Conservation (phyloP, 306 rosid genomes). For the Medicago ruthenica region DNA sequence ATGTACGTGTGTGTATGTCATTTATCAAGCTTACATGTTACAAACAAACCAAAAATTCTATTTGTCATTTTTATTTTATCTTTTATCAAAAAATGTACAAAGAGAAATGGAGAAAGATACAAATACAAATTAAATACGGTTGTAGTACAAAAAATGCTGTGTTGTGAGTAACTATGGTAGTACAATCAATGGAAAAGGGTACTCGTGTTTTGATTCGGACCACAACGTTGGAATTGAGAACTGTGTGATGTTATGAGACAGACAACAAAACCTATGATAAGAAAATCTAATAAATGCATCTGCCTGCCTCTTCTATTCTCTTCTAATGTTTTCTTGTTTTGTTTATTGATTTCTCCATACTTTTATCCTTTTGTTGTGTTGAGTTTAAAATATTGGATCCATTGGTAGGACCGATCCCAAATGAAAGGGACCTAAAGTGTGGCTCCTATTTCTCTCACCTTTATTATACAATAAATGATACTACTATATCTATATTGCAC, state of each 20-base stretch:
- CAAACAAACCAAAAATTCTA: too few species aligned
- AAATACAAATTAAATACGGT: background rate
- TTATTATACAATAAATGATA: background rate
- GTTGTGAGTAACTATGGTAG: background rate
- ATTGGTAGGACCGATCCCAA: slow-evolving; percentile 33
- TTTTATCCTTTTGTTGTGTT: background rate
- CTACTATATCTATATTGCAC: background rate
- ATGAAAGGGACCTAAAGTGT: background rate
- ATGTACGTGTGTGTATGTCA: too few species aligned
- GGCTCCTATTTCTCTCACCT: slow-evolving; percentile 30
- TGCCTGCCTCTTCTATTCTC: slow-evolving; percentile 26
- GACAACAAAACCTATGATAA: slow-evolving; percentile 13
- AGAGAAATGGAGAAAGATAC: too few species aligned
- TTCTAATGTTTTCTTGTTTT: slow-evolving; percentile 25
- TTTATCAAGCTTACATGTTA: too few species aligned
- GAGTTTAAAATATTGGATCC: too few species aligned
- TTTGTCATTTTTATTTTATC: too few species aligned
- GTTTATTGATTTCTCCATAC: slow-evolving; percentile 12
- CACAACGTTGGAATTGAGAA: slow-evolving; percentile 31
- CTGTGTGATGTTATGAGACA: slow-evolving; percentile 35
- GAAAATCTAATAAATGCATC: slow-evolving; percentile 42
- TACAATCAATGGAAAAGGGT: background rate
- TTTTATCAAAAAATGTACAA: too few species aligned
- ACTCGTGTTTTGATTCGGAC: slow-evolving; percentile 35
- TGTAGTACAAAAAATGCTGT: slow-evolving; percentile 16